Evolutionary conservation across 2,329 filamentous ascomycete genomes (phyloP).

Genomic region (Fusarium bulbicola): DNA sequence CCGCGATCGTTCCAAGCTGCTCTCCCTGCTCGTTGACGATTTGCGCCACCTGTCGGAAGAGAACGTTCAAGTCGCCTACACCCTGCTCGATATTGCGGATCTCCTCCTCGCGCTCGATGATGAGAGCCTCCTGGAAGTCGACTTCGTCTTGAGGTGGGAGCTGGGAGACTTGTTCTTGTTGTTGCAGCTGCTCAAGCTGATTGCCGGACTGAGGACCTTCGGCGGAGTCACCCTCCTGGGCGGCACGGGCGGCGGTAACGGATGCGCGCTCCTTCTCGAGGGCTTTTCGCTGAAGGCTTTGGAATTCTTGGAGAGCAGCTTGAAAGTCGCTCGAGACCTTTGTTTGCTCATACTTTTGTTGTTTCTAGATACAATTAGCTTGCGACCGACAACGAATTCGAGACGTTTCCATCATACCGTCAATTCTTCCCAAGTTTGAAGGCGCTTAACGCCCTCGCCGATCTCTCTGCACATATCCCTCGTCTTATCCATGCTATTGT

Average conservation of each 20-base stretch:
- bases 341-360: constrained; percentile 95
- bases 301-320: constrained; percentile 87
- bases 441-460: constrained; percentile 91
- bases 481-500: constrained; percentile 86
- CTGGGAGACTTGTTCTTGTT: constrained; percentile 75
- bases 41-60: constrained; percentile 97
- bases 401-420: constrained; percentile 61
- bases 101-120: constrained; percentile 95
- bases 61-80: constrained; percentile 92
- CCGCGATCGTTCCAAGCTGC: constrained; percentile 84
- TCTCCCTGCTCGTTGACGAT: constrained; percentile 96
- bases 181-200: constrained; percentile 66
- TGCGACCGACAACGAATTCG: constrained; percentile 18
- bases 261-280: constrained; percentile 93
- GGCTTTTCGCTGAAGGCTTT: constrained; percentile 86
- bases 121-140: constrained; percentile 95
- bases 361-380: constrained; percentile 66
- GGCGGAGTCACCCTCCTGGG: constrained; percentile 70
- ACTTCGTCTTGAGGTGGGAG: constrained; percentile 93
- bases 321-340: constrained; percentile 96
- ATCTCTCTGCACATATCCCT: constrained; percentile 88
- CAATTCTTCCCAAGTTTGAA: constrained; percentile 86
- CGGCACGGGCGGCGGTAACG: constrained; percentile 82
- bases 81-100: constrained; percentile 98
- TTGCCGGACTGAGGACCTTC: constrained; percentile 45